Evolutionary conservation across 1,284 basidiomycete genomes (phyloP).

Genomic region (Sanghuangporus baumii): DNA sequence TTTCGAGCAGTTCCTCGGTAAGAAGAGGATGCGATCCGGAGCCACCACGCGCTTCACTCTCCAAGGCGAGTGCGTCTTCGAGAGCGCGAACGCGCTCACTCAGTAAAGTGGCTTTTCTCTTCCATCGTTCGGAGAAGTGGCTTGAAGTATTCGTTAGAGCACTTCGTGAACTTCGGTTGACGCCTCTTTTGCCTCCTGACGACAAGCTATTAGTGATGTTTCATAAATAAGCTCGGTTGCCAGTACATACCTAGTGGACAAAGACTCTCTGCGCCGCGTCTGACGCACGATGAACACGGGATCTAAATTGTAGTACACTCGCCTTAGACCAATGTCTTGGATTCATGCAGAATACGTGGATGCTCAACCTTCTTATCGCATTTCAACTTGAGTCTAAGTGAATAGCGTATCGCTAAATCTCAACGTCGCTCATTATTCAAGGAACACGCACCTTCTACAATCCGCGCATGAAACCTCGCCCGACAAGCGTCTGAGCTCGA

Average conservation of each 20-base stretch:
- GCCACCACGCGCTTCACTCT: constrained; percentile 5
- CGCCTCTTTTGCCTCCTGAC: background rate
- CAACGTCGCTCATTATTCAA: background rate
- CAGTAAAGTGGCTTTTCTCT: constrained; percentile 14
- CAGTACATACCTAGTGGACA: background rate
- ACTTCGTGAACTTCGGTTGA: background rate
- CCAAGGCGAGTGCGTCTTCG: constrained; percentile 18
- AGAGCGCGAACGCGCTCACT: constrained; percentile 18
- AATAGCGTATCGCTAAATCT: background rate
- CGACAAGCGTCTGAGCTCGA: constrained; percentile 9
- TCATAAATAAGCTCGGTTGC: background rate
- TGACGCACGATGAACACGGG: constrained; percentile 9
- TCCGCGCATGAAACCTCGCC: constrained; percentile 16
- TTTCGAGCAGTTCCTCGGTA: constrained; percentile 8
- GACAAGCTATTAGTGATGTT: background rate
- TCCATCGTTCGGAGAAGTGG: background rate
- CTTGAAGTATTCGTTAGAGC: background rate
- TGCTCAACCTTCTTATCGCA: constrained; percentile 16
- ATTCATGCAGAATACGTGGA: background rate
- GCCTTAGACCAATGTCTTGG: background rate
- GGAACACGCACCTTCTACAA: constrained; percentile 10
- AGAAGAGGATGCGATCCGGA: constrained; percentile 18
- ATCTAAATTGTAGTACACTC: background rate
- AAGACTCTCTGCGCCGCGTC: background rate
- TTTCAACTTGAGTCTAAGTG: constrained; percentile 13